Evolutionary conservation across 768 basidiomycete genomes (phyloP), one percentile per base, ranked within the genome.

Genomic region (Kwoniella shandongensis): DNA sequence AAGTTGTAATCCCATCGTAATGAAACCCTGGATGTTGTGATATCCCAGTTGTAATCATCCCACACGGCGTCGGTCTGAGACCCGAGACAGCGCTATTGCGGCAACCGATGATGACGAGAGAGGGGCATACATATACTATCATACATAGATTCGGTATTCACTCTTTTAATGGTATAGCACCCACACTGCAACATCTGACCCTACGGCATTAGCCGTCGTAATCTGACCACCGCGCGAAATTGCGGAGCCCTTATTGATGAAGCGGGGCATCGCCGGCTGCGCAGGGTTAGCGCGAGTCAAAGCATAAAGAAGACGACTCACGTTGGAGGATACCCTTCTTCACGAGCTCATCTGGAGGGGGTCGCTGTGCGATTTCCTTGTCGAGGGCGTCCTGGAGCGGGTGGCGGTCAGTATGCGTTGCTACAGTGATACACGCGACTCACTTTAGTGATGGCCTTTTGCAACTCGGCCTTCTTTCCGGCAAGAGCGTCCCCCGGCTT

Each of bases 381-480:
- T 84, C 84, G 35, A 88, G 80, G 69, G 82, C 84, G 77, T 86
- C 82, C 85, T 87, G 57, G n/a, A n/a, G n/a, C n/a, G 35, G 25
- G 17, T 3, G 13, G 36, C 2, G 32, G 10, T 18, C 32, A n/a
- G 57, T 50, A 32, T 45, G 49, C 26, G 22, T 11, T 22, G 49
- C n/a, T n/a, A n/a, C n/a, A n/a, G n/a, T n/a, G n/a, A n/a, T n/a
- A n/a, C 36, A 38, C 36, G 36, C n/a, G 11, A 66, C 79, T 62
- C 44, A 85, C 85, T 81, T 85, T 82, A 38, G 86, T 81, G 74
- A 84, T 85, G 22, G 85, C 83, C 49, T 83, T 78, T 70, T 85
- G 80, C 48, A 88, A 72, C 52, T 81, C 81, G 55, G 83, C 83
- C 70, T 80, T 81, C 36, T 83, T 81, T 20, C 84, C 86, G 5